Evolutionary conservation across 257 asterid genomes (phyloP).

Genomic region (Solanum verrucosum): DNA sequence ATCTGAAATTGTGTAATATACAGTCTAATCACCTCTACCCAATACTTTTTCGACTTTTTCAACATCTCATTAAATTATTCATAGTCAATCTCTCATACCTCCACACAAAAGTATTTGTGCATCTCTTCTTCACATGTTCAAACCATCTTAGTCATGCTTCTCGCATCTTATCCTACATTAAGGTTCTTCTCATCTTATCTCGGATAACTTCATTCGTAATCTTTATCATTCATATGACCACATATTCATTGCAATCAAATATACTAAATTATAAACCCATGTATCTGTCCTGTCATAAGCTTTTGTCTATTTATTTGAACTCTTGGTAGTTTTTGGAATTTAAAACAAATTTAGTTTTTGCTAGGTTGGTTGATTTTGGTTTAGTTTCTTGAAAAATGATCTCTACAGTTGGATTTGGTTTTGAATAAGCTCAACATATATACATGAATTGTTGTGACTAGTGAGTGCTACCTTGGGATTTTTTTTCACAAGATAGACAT

Average conservation of each 20-base stretch:
- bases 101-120: fast-evolving
- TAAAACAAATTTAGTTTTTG: too few species aligned
- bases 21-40: fast-evolving
- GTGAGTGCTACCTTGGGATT: neutral
- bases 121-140: neutral
- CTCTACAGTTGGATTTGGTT: neutral
- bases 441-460: neutral
- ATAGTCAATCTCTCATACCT: neutral
- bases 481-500: neutral
- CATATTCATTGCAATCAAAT: neutral
- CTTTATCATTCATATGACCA: neutral
- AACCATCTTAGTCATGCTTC: neutral
- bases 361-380: too few species aligned
- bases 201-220: too few species aligned
- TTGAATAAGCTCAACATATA: neutral
- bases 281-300: neutral
- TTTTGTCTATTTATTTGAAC: neutral
- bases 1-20: neutral
- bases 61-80: neutral
- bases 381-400: too few species aligned
- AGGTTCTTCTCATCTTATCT: neutral
- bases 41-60: neutral
- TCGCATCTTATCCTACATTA: neutral
- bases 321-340: neutral
- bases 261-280: neutral